Evolutionary conservation across 495 filamentous ascomycete species (phyloP), one percentile per base, ranked within the genome.

Genomic region (Penicillium malachiteum): DNA sequence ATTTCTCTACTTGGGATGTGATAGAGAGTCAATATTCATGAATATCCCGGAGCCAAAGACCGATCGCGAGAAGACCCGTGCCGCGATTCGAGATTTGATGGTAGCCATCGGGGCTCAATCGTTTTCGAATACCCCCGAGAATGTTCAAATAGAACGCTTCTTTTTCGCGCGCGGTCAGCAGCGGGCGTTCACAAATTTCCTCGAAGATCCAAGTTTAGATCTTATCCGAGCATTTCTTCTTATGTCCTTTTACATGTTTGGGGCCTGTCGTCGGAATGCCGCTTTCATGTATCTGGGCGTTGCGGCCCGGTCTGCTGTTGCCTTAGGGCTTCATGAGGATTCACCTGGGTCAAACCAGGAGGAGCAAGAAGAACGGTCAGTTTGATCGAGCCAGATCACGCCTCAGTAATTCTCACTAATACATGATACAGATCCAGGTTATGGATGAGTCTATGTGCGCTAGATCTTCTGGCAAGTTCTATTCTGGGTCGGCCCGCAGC

Each of bases 231-330:
- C 66, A 1, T 79, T 77, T 44, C 60, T 75, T 5, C 59, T 78
- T 11, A 71, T 79, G 67, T 66, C 76, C 3, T 78, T 76, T 31
- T 79, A 78, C 48, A 74, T 79, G 71, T 69, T 78, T 10, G 76
- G 76, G 0, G 71, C 73, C 8, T 78, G 74, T 48, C 75, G 74
- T 32, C 71, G 76, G 46, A 79, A 79, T 45, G 70, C 74, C 5
- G 75, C 76, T 7, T 79, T 77, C 54, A 77, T 79, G 75, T 78
- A 78, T 34, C 44, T 79, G 34, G 76, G 76, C 0, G 72, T 79
- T 7, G 75, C 76, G 9, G 65, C 71, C 11, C 69, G 72, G 42
- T 71, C 74, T 5, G 74, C 77, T 9, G 68, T 71, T 7, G 74
- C 74, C 9, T 50, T 79, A 13, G 77, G 75, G 0, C 62, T 79